Evolutionary conservation across 805 yeast genomes (phyloP).

Genomic region (Wickerhamiella domercqiae): DNA sequence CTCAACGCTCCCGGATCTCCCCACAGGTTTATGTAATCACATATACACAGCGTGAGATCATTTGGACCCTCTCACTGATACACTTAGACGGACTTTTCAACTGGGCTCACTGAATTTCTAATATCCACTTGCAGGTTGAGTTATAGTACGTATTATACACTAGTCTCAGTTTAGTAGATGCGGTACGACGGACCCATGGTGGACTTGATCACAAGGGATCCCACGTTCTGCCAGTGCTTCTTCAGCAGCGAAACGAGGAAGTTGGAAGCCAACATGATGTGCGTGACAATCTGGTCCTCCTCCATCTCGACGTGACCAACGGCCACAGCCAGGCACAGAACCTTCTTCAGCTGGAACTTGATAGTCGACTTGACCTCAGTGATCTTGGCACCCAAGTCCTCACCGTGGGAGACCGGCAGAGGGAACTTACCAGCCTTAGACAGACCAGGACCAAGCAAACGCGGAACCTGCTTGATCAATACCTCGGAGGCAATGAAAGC

Average conservation of each 20-base stretch:
- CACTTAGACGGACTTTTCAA: no score
- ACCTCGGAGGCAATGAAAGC: conserved; percentile 99
- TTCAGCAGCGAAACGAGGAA: conserved; percentile 96
- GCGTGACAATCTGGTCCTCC: conserved; percentile 89
- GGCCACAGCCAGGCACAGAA: conserved; percentile 98
- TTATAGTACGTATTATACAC: neutral
- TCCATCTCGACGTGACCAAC: conserved; percentile 99
- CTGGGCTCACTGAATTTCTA: no score
- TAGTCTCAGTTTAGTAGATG: conserved; percentile 58
- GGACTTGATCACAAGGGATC: conserved; percentile 96
- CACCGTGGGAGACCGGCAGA: conserved; percentile 99
- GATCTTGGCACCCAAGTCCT: conserved; percentile 91
- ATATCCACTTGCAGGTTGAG: no score
- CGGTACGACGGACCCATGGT: conserved; percentile 99
- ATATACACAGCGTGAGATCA: no score
- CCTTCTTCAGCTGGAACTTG: conserved; percentile 99
- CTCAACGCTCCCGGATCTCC: no score
- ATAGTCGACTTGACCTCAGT: conserved; percentile 97
- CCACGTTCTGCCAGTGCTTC: conserved; percentile 99
- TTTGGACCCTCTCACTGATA: no score
- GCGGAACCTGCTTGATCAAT: conserved; percentile 98
- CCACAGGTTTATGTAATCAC: no score
- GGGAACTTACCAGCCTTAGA: conserved; percentile 99
- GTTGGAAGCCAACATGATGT: conserved; percentile 97
- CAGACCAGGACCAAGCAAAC: conserved; percentile 99